These are phyloP conservation scores for Brassica napus DNA, from an alignment of 345 rosid genomes.

Conservation along the genomic window Da-Ae NC_063452.1:2669501-2670000, in stretches of 20 bases:
- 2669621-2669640: background rate
- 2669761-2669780: background rate
- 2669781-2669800: background rate
- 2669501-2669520: background rate
- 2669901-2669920: constrained; percentile 8
- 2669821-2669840: constrained; percentile 24
- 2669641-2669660: background rate
- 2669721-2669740: background rate
- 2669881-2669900: constrained; percentile 24
- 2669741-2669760: background rate
- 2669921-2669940: constrained; percentile 6
- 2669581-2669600: background rate
- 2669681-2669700: background rate
- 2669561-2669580: background rate
- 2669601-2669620: background rate
- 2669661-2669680: background rate
- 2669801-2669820: background rate
- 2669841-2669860: constrained; percentile 30
- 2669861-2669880: constrained; percentile 24
- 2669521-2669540: background rate
- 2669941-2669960: constrained; percentile 36
- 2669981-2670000: constrained; percentile 31
- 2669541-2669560: background rate
- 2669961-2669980: constrained; percentile 37
- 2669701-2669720: too few species aligned